phyloP scores from a whole-genome alignment of 2,329 filamentous ascomycete species.

The Coniochaeta sp. region DNA sequence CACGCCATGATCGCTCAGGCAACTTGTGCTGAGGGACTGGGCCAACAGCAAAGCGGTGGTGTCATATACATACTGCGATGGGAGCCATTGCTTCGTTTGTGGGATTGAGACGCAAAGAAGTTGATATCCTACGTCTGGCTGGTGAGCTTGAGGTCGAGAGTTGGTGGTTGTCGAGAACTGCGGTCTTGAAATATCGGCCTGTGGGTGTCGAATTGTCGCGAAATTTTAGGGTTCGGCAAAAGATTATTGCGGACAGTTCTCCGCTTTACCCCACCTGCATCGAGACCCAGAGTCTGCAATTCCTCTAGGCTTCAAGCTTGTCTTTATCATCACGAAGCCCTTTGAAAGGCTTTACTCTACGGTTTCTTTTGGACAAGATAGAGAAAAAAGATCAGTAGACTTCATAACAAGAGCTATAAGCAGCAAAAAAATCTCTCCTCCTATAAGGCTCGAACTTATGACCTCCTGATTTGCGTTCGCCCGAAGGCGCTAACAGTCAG shows the following conservation, averaged over 20 bases:
- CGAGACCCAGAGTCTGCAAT: no score
- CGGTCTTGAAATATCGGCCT: neutral
- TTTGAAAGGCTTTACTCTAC: no score
- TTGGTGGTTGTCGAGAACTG: neutral
- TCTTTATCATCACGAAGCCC: no score
- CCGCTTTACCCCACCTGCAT: neutral
- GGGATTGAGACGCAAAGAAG: slow-evolving; percentile 46
- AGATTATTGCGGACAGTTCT: neutral
- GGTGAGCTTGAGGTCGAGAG: slow-evolving; percentile 3
- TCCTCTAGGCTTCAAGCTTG: no score
- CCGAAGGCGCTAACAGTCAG: neutral
- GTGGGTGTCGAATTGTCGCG: slow-evolving; percentile 3
- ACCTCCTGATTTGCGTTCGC: neutral
- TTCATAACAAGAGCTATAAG: neutral
- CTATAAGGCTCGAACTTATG: neutral
- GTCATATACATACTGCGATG: slow-evolving; percentile 70
- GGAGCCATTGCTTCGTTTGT: slow-evolving; percentile 66
- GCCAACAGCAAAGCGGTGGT: slow-evolving; percentile 90
- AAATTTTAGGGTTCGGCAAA: slow-evolving; percentile 4
- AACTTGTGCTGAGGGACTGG: slow-evolving; percentile 32
- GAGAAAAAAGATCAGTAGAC: no score
- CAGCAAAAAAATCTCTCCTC: neutral
- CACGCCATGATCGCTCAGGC: slow-evolving; percentile 41
- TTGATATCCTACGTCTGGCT: slow-evolving; percentile 75
- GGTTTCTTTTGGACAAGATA: no score